These are phyloP conservation scores for Penicillium sp. DNA, from an alignment of 2,329 filamentous ascomycete species.

Conservation along the genomic window DNA sequence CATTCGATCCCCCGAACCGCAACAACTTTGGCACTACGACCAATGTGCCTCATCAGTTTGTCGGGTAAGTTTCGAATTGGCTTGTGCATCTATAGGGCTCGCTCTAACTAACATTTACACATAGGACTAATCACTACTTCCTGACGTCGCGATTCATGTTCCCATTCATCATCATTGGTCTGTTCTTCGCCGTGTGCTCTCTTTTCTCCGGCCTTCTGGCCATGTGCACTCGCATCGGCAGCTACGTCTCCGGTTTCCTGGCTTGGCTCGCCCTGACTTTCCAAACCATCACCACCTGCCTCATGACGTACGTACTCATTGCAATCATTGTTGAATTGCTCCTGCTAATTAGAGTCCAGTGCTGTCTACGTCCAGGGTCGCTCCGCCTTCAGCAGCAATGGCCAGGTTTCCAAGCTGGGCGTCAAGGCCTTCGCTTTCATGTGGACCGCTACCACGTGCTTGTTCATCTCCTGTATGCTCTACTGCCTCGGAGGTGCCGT, in stretches of 20 bases:
- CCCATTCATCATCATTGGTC: constrained; percentile 80
- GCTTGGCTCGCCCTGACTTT: constrained; percentile 56
- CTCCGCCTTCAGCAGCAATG: constrained; percentile 52
- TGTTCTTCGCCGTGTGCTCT: constrained; percentile 65
- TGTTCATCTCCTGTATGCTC: constrained; percentile 55
- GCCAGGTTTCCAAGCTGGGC: constrained; percentile 52
- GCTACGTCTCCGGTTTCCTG: constrained; percentile 53
- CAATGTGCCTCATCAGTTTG: constrained; percentile 55
- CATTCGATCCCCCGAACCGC: constrained; percentile 58
- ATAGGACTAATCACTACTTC: constrained; percentile 65
- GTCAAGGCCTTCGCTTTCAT: constrained; percentile 61
- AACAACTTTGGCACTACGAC: constrained; percentile 59
- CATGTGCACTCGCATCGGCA: constrained; percentile 53
- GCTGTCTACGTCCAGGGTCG: constrained; percentile 60
- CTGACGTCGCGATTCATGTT: constrained; percentile 90
- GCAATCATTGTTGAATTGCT: background rate
- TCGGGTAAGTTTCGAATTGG: constrained; percentile 45
- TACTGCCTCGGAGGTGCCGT: constrained; percentile 53
- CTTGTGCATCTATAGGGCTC: background rate
- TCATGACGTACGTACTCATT: constrained; percentile 61
- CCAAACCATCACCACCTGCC: constrained; percentile 55
- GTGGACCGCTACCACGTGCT: constrained; percentile 57
- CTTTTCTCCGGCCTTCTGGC: constrained; percentile 48
- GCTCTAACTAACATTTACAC: background rate
- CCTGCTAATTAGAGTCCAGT: constrained; percentile 37